Conservation (phyloP, 2,329 filamentous ascomycete genomes). For the Seiridium unicorne region DNA sequence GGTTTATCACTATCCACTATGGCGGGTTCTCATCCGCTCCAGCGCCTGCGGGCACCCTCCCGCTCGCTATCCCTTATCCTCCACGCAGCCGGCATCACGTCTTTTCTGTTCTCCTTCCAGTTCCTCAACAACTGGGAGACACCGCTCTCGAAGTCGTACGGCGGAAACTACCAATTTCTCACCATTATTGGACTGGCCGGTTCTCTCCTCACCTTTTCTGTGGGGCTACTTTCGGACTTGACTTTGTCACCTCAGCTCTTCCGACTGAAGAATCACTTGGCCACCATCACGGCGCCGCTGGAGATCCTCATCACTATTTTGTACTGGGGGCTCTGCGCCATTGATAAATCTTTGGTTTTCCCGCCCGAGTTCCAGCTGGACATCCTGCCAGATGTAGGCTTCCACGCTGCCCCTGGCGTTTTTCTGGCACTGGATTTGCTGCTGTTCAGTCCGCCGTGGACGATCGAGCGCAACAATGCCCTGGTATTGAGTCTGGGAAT, state of each 20-base stretch:
- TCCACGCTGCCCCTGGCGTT: conserved; percentile 65
- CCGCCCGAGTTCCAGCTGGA: conserved; percentile 56
- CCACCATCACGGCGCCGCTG: conserved; percentile 65
- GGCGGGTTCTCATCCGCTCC: conserved; percentile 55
- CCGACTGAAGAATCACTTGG: conserved; percentile 63
- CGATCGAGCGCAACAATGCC: conserved; percentile 57
- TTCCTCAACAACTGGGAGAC: conserved; percentile 50
- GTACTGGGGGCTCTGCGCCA: conserved; percentile 68
- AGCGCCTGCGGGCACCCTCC: conserved; percentile 65
- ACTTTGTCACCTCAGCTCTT: conserved; percentile 59
- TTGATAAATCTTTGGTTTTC: conserved; percentile 51
- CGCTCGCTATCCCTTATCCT: conserved; percentile 60
- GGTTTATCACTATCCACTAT: not conserved
- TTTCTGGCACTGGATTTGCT: conserved; percentile 64
- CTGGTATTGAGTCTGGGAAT: conserved; percentile 56
- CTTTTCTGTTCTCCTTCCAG: conserved; percentile 52
- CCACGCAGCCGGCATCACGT: conserved; percentile 54
- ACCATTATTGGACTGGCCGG: conserved; percentile 70
- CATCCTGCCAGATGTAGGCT: conserved; percentile 58
- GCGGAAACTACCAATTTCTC: conserved; percentile 69
- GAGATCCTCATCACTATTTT: conserved; percentile 70
- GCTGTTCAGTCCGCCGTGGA: conserved; percentile 72
- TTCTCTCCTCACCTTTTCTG: conserved; percentile 57
- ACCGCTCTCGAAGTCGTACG: conserved; percentile 57
- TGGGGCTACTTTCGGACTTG: conserved; percentile 64